Conservation (phyloP, 768 basidiomycete species). For the Tylopilus sp. region DNA sequence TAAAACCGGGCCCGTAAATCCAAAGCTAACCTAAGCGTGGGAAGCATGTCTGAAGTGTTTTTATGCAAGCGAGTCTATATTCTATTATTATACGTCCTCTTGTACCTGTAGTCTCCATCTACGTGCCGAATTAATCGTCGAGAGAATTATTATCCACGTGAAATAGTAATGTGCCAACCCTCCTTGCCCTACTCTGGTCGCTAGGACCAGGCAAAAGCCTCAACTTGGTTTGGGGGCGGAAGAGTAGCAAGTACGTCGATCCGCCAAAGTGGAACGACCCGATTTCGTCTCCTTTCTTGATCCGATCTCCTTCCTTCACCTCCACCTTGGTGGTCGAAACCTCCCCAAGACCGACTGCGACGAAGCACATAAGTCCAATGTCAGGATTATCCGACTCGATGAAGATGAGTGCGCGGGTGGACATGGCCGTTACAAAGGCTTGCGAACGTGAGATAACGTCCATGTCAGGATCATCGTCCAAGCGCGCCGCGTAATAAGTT, state of each 20-base stretch:
- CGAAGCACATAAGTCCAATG: constrained; percentile 27
- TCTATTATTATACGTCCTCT: background rate
- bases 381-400: constrained; percentile 51
- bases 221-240: constrained; percentile 33
- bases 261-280: too few relatives aligned
- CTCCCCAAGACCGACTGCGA: too few relatives aligned
- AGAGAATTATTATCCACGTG: constrained; percentile 8
- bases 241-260: constrained; percentile 38
- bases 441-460: constrained; percentile 21
- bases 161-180: constrained; percentile 20
- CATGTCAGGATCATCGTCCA: constrained; percentile 8
- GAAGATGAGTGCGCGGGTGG: constrained; percentile 55
- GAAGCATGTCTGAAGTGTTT: background rate
- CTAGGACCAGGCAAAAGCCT: constrained; percentile 14
- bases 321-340: too few relatives aligned
- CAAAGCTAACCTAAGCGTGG: background rate
- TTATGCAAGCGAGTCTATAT: background rate
- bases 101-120: background rate
- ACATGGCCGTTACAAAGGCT: constrained; percentile 35
- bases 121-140: background rate
- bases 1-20: too few relatives aligned
- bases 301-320: too few relatives aligned
- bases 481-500: background rate
- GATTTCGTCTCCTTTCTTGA: too few relatives aligned
- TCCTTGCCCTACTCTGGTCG: constrained; percentile 4